phyloP scores from a whole-genome alignment of 495 filamentous ascomycete species.

The Xylaria curta region DNA sequence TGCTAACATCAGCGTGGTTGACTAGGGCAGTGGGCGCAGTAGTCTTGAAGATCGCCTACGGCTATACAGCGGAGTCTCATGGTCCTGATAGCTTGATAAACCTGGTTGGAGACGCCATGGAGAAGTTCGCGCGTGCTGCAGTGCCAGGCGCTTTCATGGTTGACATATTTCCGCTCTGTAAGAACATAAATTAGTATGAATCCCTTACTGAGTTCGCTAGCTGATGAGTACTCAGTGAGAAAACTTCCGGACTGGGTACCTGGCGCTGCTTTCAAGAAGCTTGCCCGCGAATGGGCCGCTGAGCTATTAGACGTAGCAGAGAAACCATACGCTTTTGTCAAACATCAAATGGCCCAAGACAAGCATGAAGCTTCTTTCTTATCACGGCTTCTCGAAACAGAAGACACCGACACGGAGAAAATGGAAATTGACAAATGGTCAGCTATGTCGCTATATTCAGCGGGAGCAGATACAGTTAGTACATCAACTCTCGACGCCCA shows the following conservation, averaged over 20 bases:
- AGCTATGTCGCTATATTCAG: conserved; percentile 52
- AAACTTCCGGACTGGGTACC: conserved; percentile 56
- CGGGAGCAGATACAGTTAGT: conserved; percentile 53
- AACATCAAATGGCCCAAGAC: conserved; percentile 48
- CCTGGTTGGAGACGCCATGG: conserved; percentile 46
- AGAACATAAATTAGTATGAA: not conserved
- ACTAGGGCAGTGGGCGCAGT: conserved; percentile 46
- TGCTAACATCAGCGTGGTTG: not conserved
- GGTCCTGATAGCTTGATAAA: conserved; percentile 52
- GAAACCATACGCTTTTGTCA: conserved; percentile 53
- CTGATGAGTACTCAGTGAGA: conserved; percentile 37
- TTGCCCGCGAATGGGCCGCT: conserved; percentile 40
- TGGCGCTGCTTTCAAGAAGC: conserved; percentile 52
- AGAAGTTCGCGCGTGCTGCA: conserved; percentile 45
- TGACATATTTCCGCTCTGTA: conserved; percentile 43
- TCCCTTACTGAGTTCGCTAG: too few relatives aligned
- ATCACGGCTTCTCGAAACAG: conserved; percentile 41
- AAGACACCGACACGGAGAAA: conserved; percentile 37
- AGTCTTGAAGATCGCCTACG: conserved; percentile 57
- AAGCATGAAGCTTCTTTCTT: conserved; percentile 48
- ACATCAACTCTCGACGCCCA: conserved; percentile 11
- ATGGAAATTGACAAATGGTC: conserved; percentile 51
- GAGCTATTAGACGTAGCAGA: conserved; percentile 37
- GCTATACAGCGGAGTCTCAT: conserved; percentile 53
- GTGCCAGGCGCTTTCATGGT: conserved; percentile 52